phyloP scores from a whole-genome alignment of 2,329 filamentous ascomycete species.

The Penicillium sp. region DNA sequence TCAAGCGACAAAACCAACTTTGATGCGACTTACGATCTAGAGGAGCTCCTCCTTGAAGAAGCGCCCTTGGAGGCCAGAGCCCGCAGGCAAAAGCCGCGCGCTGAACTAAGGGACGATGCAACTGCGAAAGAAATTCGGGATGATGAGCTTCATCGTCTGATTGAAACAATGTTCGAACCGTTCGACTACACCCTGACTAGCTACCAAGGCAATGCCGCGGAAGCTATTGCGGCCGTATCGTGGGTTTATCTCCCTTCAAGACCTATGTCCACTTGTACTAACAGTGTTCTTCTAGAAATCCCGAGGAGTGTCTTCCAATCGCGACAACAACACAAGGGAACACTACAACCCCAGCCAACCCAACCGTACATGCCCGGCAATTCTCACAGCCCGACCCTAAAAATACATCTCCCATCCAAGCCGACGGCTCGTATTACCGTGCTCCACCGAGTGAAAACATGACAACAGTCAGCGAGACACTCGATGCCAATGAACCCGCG shows the following conservation, averaged over 20 bases:
- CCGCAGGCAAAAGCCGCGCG: slow-evolving; percentile 83
- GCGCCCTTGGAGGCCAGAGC: slow-evolving; percentile 88
- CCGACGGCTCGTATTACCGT: slow-evolving; percentile 25
- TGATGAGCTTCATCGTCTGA: slow-evolving; percentile 86
- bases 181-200: slow-evolving; percentile 87
- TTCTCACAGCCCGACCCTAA: slow-evolving; percentile 30
- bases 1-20: slow-evolving; percentile 98
- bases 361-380: slow-evolving; percentile 29
- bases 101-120: slow-evolving; percentile 84
- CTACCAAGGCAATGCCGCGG: slow-evolving; percentile 50
- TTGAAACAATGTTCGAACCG: slow-evolving; percentile 84
- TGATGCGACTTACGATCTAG: slow-evolving; percentile 93
- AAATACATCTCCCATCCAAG: slow-evolving; percentile 25
- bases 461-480: slow-evolving; percentile 23
- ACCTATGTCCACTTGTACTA: slow-evolving; percentile 3
- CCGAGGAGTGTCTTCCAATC: slow-evolving; percentile 31
- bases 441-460: slow-evolving; percentile 24
- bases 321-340: slow-evolving; percentile 14
- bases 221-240: slow-evolving; percentile 34
- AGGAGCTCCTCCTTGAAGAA: slow-evolving; percentile 86
- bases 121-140: slow-evolving; percentile 90
- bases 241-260: slow-evolving; percentile 18
- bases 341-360: slow-evolving; percentile 9
- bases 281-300: slow-evolving; percentile 24
- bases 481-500: slow-evolving; percentile 21